Evolutionary conservation across 495 filamentous ascomycete species (phyloP).

Genomic region (Aspergillus sclerotioniger): DNA sequence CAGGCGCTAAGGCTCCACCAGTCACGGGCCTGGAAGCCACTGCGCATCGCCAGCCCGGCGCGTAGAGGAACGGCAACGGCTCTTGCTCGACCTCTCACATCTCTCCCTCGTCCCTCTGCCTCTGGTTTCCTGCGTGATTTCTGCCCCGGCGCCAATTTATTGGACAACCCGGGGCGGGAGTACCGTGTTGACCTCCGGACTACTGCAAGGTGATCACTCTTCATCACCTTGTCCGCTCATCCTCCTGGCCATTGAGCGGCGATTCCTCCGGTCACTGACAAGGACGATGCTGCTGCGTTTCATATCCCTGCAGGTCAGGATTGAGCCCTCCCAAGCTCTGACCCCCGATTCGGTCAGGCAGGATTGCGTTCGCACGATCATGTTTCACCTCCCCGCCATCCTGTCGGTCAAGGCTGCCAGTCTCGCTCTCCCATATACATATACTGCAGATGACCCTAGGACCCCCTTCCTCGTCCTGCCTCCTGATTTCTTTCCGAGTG

Average conservation of each 20-base stretch:
- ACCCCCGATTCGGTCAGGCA: slow-evolving; percentile 2
- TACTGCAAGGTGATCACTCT: slow-evolving; percentile 23
- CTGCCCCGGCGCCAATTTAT: slow-evolving; percentile 4
- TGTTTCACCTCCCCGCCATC: slow-evolving; percentile 16
- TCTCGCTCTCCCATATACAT: slow-evolving; percentile 9
- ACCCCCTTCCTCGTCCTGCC: not conserved
- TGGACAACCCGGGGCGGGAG: not conserved
- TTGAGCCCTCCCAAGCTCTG: not conserved
- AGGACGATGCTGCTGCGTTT: slow-evolving; percentile 13
- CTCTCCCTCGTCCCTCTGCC: not conserved
- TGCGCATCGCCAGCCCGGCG: slow-evolving; percentile 12
- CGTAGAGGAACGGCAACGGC: slow-evolving; percentile 10
- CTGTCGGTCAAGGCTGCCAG: not conserved
- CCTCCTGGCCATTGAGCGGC: slow-evolving; percentile 47
- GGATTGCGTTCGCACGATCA: not conserved
- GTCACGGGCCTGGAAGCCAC: slow-evolving; percentile 1
- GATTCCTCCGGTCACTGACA: not conserved
- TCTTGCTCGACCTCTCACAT: slow-evolving; percentile 9
- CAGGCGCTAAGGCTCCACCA: slow-evolving; percentile 9
- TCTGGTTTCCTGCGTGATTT: not conserved
- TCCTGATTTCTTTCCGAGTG: not conserved
- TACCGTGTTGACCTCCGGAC: slow-evolving; percentile 5
- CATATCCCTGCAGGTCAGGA: slow-evolving; percentile 17
- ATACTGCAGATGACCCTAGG: slow-evolving; percentile 2
- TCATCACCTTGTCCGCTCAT: slow-evolving; percentile 34